phyloP scores from a whole-genome alignment of 139 green algal species.

The Deuterostichococcus epilithicus region DNA sequence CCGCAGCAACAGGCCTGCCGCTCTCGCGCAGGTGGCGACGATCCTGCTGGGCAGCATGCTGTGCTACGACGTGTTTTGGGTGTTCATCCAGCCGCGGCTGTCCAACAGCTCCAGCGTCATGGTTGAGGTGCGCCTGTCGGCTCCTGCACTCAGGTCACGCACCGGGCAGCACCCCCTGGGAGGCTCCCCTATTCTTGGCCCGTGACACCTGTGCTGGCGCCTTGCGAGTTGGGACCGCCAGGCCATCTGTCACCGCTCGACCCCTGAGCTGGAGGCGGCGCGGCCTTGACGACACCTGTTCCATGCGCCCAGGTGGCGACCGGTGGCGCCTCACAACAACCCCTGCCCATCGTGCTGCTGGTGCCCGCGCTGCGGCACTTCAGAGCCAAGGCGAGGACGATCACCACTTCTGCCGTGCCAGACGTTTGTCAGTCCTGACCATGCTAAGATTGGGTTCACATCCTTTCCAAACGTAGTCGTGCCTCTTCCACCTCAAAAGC shows the following conservation, averaged over 20 bases:
- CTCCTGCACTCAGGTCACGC: background rate
- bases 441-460: too few relatives aligned
- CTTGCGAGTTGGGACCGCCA: background rate
- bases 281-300: background rate
- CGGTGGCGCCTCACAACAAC: constrained; percentile 29
- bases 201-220: background rate
- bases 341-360: constrained; percentile 82
- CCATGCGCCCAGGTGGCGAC: constrained; percentile 35
- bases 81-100: constrained; percentile 88
- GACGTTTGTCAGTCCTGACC: too few relatives aligned
- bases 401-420: too few relatives aligned
- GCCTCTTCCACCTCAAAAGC: too few relatives aligned
- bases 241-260: background rate
- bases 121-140: constrained; percentile 55
- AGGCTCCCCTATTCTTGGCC: background rate
- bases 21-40: constrained; percentile 49
- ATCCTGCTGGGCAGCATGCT: constrained; percentile 76
- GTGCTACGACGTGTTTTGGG: constrained; percentile 90
- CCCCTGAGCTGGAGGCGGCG: background rate
- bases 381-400: background rate
- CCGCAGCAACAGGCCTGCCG: background rate
- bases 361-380: constrained; percentile 52
- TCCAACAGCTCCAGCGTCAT: constrained; percentile 81
- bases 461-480: too few relatives aligned
- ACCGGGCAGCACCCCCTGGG: background rate